Evolutionary conservation across 2,329 filamentous ascomycete species (phyloP).

Genomic region (Magnaporthiopsis incrustans): DNA sequence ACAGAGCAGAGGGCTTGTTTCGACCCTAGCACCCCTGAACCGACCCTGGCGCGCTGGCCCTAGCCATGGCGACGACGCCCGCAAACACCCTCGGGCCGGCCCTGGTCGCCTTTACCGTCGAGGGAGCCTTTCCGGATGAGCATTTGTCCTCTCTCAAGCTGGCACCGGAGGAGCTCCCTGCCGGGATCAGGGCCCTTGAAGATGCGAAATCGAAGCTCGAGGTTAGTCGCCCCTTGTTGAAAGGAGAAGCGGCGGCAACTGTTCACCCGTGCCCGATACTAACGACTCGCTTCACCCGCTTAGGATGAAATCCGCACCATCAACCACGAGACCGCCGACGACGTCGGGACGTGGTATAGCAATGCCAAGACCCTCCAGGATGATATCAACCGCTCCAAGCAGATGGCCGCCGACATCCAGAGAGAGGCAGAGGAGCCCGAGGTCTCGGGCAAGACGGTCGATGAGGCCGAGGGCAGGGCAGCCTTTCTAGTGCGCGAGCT

Average conservation of each 20-base stretch:
- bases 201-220: slow-evolving; percentile 36
- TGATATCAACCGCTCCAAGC: slow-evolving; percentile 74
- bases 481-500: slow-evolving; percentile 51
- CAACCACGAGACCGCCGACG: slow-evolving; percentile 67
- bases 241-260: not conserved
- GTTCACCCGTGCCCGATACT: not conserved
- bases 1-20: not conserved
- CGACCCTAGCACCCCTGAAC: not conserved
- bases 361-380: slow-evolving; percentile 78
- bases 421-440: slow-evolving; percentile 61
- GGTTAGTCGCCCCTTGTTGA: slow-evolving; percentile 24
- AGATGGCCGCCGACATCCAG: slow-evolving; percentile 73
- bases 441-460: slow-evolving; percentile 42
- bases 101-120: slow-evolving; percentile 53
- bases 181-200: slow-evolving; percentile 32
- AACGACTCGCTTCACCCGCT: not conserved
- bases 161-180: slow-evolving; percentile 26
- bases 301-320: slow-evolving; percentile 60
- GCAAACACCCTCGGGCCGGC: slow-evolving; percentile 36
- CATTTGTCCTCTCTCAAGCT: slow-evolving; percentile 30
- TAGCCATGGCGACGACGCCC: not conserved
- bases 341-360: slow-evolving; percentile 78
- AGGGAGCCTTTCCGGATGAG: slow-evolving; percentile 40
- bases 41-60: not conserved
- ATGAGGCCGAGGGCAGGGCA: slow-evolving; percentile 45